Evolutionary conservation across 352 stramenopile genomes (phyloP).

Genomic region (Thalassiosira livingstoniorum): DNA sequence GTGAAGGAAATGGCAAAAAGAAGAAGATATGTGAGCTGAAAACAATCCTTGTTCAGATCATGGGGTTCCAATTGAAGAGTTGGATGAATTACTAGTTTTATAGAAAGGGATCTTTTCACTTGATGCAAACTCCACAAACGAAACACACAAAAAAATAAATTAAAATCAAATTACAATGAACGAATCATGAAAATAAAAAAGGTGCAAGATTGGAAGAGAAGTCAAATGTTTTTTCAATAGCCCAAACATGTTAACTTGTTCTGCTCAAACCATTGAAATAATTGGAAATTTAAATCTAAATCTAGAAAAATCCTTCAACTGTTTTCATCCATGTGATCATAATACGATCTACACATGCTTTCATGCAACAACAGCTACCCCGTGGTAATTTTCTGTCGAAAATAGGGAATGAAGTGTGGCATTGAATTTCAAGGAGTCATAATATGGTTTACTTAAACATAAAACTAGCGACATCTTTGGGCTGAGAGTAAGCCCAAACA

Average conservation of each 20-base stretch:
- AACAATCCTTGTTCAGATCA: constrained; percentile 56
- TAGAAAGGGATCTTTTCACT: constrained; percentile 50
- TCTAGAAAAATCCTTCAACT: neutral
- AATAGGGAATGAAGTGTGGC: too few relatives aligned
- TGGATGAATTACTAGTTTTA: constrained; percentile 51
- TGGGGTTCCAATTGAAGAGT: constrained; percentile 57
- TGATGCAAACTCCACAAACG: constrained; percentile 8
- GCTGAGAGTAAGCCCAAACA: constrained; percentile 1
- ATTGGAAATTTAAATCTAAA: neutral
- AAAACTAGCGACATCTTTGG: neutral
- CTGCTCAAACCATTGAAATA: constrained; percentile 16
- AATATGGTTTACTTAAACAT: neutral
- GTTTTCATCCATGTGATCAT: too few relatives aligned
- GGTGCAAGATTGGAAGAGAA: constrained; percentile 40
- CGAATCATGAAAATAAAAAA: constrained; percentile 50
- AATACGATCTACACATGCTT: neutral
- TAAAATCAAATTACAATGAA: constrained; percentile 52
- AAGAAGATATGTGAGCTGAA: constrained; percentile 51
- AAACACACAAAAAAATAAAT: neutral
- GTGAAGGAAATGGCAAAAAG: constrained; percentile 24
- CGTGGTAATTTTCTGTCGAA: neutral
- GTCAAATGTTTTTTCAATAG: constrained; percentile 61
- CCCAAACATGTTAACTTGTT: constrained; percentile 55
- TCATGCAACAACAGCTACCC: neutral
- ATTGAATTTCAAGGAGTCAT: neutral